Conservation (phyloP, 2,329 filamentous ascomycete species). For the Calonectria leucothoes region DNA sequence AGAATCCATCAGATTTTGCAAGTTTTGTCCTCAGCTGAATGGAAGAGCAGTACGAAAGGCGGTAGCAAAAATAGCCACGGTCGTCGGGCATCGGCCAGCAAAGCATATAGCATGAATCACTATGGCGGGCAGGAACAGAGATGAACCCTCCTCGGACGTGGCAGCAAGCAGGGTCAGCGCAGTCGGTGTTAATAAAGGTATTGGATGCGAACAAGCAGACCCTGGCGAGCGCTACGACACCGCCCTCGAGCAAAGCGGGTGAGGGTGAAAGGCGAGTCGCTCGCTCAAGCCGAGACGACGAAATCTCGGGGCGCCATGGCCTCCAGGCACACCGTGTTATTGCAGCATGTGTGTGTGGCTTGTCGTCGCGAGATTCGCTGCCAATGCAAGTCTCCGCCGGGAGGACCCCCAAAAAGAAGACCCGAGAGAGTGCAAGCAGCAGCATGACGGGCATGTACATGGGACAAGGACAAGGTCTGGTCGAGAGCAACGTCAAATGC, state of each 20-base stretch:
- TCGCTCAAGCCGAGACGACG: slow-evolving; percentile 4
- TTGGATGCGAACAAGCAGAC: slow-evolving; percentile 11
- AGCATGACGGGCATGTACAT: slow-evolving; percentile 14
- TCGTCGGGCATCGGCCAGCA: background rate
- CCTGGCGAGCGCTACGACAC: background rate
- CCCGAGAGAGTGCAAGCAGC: background rate
- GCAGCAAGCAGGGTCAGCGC: slow-evolving; percentile 8
- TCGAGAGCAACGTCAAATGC: background rate
- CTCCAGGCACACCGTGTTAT: slow-evolving; percentile 3
- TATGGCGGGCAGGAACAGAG: slow-evolving; percentile 4
- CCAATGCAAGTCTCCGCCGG: background rate
- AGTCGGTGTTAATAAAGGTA: slow-evolving; percentile 3
- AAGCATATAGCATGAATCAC: slow-evolving; percentile 4
- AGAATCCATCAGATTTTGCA: background rate
- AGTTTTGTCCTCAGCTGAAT: background rate
- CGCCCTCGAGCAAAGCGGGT: background rate
- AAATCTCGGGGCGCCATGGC: background rate
- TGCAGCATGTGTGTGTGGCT: background rate
- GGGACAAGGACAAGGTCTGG: background rate
- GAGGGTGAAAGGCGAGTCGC: background rate
- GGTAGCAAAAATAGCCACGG: background rate
- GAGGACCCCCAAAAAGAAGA: slow-evolving; percentile 5
- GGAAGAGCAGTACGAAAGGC: background rate
- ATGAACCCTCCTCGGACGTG: background rate
- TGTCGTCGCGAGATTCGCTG: background rate